These are phyloP conservation scores for Colletotrichum lindemuthianum DNA, from an alignment of 2,329 filamentous ascomycete genomes.

Conservation along the genomic window DNA sequence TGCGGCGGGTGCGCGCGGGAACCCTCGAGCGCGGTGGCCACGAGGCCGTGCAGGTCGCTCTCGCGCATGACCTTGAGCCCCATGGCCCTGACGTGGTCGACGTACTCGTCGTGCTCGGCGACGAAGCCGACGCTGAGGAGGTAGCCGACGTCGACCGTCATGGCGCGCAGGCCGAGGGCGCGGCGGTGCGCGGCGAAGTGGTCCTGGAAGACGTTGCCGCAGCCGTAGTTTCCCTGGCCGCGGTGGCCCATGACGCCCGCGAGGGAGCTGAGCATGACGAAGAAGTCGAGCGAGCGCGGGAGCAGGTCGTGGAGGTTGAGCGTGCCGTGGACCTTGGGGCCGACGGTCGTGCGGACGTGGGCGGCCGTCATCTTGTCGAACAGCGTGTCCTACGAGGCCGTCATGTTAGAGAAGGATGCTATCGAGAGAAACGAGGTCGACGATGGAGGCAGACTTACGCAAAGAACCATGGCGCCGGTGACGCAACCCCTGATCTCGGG, in stretches of 20 bases:
- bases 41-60: conserved; percentile 28
- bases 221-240: conserved; percentile 55
- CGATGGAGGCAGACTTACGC: conserved; percentile 6
- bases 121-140: conserved; percentile 62
- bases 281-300: conserved; percentile 46
- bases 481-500: conserved; percentile 25
- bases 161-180: conserved; percentile 51
- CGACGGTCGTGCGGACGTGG: conserved; percentile 40
- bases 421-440: too few species aligned
- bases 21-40: conserved; percentile 28
- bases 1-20: conserved; percentile 22
- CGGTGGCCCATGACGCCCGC: conserved; percentile 41
- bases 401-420: rapidly evolving
- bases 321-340: conserved; percentile 48
- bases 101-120: conserved; percentile 53
- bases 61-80: conserved; percentile 29
- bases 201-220: conserved; percentile 55
- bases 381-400: conserved; percentile 31
- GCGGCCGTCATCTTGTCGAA: conserved; percentile 43
- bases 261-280: conserved; percentile 47
- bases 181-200: conserved; percentile 54
- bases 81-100: conserved; percentile 33
- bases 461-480: conserved; percentile 31
- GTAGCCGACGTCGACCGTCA: conserved; percentile 62
- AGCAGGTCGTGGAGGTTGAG: conserved; percentile 45